Conservation (phyloP, 2,329 filamentous ascomycete species). For the Ilyonectria sp. region DNA sequence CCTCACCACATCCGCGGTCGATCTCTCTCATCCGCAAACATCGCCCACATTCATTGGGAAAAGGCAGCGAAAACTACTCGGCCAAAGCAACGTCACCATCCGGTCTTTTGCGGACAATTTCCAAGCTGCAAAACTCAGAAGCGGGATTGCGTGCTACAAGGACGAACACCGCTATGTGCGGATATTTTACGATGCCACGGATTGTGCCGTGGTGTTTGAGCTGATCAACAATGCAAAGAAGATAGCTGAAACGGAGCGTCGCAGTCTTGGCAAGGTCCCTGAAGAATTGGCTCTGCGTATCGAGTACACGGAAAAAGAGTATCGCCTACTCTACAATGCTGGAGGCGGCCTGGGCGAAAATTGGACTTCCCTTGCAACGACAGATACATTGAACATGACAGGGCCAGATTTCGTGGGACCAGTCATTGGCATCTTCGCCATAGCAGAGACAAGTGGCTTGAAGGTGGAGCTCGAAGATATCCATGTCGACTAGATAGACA, state of each 20-base stretch:
- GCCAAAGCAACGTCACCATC: slow-evolving; percentile 2
- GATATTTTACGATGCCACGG: slow-evolving; percentile 6
- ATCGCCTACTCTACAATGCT: not conserved
- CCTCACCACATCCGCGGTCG: not conserved
- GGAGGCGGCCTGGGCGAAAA: not conserved
- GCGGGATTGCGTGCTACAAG: slow-evolving; percentile 13
- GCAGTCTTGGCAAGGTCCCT: not conserved
- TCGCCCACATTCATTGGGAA: slow-evolving; percentile 11
- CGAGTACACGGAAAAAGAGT: slow-evolving; percentile 10
- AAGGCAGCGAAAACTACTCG: slow-evolving; percentile 5
- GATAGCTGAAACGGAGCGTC: not conserved
- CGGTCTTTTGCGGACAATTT: not conserved
- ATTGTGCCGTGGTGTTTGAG: slow-evolving; percentile 1
- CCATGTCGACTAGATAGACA: not conserved
- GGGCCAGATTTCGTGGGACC: slow-evolving; percentile 15
- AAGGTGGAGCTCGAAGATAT: slow-evolving; percentile 8
- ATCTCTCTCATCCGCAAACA: slow-evolving; percentile 4
- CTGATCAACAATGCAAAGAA: slow-evolving; percentile 4
- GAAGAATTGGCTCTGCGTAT: not conserved
- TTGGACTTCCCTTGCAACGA: not conserved
- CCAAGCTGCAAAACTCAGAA: not conserved
- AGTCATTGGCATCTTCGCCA: slow-evolving; percentile 13
- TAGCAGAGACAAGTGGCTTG: not conserved
- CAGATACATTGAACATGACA: slow-evolving; percentile 9
- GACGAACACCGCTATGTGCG: slow-evolving; percentile 14